phyloP scores from a whole-genome alignment of 345 rosid genomes.

The Euclidium syriacum region DNA sequence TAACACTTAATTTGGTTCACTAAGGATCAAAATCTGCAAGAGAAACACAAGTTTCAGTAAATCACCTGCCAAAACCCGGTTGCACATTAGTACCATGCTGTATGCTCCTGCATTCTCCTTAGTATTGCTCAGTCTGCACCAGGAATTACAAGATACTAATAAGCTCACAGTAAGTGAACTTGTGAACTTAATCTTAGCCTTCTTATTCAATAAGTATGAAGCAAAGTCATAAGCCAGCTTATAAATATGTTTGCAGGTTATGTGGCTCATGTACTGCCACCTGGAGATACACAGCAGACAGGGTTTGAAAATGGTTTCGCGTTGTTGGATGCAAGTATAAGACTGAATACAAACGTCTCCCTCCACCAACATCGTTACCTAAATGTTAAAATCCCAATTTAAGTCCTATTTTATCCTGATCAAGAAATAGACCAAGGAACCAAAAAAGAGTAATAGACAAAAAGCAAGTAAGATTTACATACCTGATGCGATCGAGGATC shows the following conservation, averaged over 20 bases:
- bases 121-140: neutral
- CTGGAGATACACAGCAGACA: too few species aligned
- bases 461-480: neutral
- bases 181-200: neutral
- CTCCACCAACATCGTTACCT: constrained; percentile 45
- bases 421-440: neutral
- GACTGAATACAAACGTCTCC: constrained; percentile 40
- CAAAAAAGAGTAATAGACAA: neutral
- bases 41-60: constrained; percentile 1
- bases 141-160: neutral
- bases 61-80: neutral
- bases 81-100: neutral
- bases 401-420: neutral
- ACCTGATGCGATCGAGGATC: constrained; percentile 1
- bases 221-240: neutral
- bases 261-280: constrained; percentile 51
- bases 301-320: constrained; percentile 48
- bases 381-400: constrained; percentile 24
- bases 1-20: neutral
- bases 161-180: neutral
- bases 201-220: neutral
- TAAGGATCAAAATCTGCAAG: neutral
- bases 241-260: constrained; percentile 23
- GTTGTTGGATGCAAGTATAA: constrained; percentile 40
- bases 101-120: neutral